Evolutionary conservation across 176 grass and related monocot genomes (phyloP), one percentile per base, ranked within the genome.

Genomic region (Aechmea fasciata): DNA sequence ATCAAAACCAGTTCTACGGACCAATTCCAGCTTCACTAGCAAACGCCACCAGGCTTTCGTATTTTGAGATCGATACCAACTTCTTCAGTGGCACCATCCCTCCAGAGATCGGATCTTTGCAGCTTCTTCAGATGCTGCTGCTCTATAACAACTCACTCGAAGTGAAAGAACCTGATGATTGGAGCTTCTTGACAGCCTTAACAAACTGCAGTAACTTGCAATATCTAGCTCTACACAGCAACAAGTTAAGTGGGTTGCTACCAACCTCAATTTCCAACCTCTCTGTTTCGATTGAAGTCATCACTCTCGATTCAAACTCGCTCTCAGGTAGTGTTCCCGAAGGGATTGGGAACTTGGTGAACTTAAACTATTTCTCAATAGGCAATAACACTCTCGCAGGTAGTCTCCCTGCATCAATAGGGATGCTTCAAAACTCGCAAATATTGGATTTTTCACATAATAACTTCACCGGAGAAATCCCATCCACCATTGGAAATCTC

Each of bases 401-500:
- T 26, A 5, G 6, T 4, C 68, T 80, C 59, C 71, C 71, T 0
- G 13, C 51, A 13, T 47, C 47, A n/a, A 14, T 81, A 0, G 65
- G 71, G 12, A 69, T 2, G 11, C 65, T 74, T 23, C 10, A 65
- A 18, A 54, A 47, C 11, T 25, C 74, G 12, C 23, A 69, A 7
- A 5, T 14, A 1, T 12, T 81, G 52, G n/a, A 67, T 11, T 33
- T 81, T 26, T 47, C 3, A 15, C 2, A n/a, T 49, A 81, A 69
- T 24, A 22, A 59, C 10, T 55, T 81, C 3, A 41, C 33, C 1
- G 71, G 71, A 64, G 47, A 59, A 13, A 69, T 81, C 11, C 78
- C 78, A 13, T 1, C 47, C 6, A 63, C 53, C 10, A 3, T 81
- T 63, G 78, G 78, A 24, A 69, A 74, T 22, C 53, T 81, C 11